Evolutionary conservation across 495 filamentous ascomycete genomes (phyloP).

Genomic region (Hypoxylon cercidicola): DNA sequence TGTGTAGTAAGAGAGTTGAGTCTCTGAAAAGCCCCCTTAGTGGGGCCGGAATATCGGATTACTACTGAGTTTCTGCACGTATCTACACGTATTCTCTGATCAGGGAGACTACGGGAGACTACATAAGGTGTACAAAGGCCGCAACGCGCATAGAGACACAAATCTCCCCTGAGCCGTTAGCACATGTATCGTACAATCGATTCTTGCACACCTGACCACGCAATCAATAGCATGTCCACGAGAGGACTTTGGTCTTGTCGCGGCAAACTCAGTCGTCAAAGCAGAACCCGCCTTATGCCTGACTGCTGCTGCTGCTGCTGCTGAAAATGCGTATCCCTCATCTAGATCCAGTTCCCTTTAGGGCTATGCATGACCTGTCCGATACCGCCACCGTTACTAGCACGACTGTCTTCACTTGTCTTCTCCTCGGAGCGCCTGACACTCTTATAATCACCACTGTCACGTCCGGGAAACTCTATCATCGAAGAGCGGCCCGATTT

Average conservation of each 20-base stretch:
- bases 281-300: neutral
- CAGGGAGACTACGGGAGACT: neutral
- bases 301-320: neutral
- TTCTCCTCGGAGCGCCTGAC: conserved; percentile 1
- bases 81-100: neutral
- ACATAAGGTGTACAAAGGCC: too few relatives aligned
- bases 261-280: neutral
- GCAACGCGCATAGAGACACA: too few relatives aligned
- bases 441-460: neutral
- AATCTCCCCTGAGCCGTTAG: too few relatives aligned
- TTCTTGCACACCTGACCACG: neutral
- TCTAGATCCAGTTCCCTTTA: conserved; percentile 43
- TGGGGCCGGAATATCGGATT: conserved; percentile 15
- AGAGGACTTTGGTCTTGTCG: too few relatives aligned
- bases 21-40: conserved; percentile 1
- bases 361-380: conserved; percentile 12
- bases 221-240: conserved; percentile 7
- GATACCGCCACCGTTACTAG: conserved; percentile 1
- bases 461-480: conserved; percentile 25
- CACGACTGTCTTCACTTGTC: neutral
- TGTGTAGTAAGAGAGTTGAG: conserved; percentile 16
- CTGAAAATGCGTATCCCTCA: neutral
- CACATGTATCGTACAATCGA: too few relatives aligned
- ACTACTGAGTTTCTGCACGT: conserved; percentile 2
- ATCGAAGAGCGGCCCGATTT: conserved; percentile 20